Percentiles rank a stretch among this genome's conserved stretches.
phyloP scores from a whole-genome alignment of 1,284 basidiomycete species.

The Naganishia albida region DNA sequence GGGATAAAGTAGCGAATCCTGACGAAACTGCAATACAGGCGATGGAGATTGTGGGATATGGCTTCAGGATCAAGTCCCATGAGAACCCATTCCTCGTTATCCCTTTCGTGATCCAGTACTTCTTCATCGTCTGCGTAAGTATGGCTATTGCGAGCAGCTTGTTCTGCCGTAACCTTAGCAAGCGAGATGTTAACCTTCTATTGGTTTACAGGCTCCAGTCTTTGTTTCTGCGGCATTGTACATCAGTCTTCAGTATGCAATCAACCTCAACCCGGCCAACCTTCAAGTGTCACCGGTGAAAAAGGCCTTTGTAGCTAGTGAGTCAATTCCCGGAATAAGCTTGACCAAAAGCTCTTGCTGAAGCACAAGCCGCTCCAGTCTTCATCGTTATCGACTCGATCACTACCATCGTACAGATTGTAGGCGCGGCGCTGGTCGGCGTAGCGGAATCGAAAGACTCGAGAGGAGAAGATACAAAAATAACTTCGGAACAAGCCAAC shows the following conservation, averaged over 20 bases:
- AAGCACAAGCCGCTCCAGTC: conserved; percentile 33
- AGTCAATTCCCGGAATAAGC: conserved; percentile 29
- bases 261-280: conserved; percentile 38
- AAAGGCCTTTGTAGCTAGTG: conserved; percentile 43
- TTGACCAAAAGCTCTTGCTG: conserved; percentile 22
- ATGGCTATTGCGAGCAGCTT: background rate
- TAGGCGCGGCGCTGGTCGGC: conserved; percentile 55
- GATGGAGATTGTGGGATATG: conserved; percentile 32
- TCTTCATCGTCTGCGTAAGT: conserved; percentile 54
- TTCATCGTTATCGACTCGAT: conserved; percentile 52
- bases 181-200: too few species aligned
- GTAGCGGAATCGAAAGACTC: conserved; percentile 47
- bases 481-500: conserved; percentile 50
- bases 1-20: background rate
- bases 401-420: conserved; percentile 52
- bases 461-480: conserved; percentile 36
- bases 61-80: conserved; percentile 25
- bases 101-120: conserved; percentile 49
- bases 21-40: background rate
- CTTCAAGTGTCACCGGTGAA: conserved; percentile 40
- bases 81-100: conserved; percentile 31
- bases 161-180: too few species aligned
- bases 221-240: conserved; percentile 54
- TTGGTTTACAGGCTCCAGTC: conserved; percentile 45
- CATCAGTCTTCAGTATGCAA: conserved; percentile 44